A percentile compares a stretch with the other conserved stretches of the same genome.
phyloP scores from a whole-genome alignment of 495 filamentous ascomycete species.

The Tuber brumale region DNA sequence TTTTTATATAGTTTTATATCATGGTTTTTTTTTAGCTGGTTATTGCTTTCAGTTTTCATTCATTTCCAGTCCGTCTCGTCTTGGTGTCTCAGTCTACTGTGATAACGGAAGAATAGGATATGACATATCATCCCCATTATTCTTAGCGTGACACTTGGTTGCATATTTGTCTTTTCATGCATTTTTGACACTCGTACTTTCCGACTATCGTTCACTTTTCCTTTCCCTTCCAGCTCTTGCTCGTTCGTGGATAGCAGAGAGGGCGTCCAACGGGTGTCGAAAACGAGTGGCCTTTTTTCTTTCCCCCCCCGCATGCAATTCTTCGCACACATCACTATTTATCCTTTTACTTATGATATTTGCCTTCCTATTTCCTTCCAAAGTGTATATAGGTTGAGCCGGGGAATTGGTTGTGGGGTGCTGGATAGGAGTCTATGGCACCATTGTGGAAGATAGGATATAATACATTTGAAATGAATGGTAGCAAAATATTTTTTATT shows the following conservation, averaged over 20 bases:
- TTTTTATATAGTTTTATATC: constrained; percentile 14
- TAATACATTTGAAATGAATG: background rate
- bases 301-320: background rate
- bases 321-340: background rate
- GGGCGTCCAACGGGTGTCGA: background rate
- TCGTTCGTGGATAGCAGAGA: background rate
- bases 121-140: background rate
- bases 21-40: background rate
- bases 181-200: background rate
- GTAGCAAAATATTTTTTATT: background rate
- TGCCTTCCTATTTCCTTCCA: background rate
- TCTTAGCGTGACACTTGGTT: constrained; percentile 3
- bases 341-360: background rate
- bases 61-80: background rate
- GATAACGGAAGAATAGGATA: background rate
- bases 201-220: background rate
- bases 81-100: background rate
- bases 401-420: background rate
- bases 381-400: background rate
- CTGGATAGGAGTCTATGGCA: background rate
- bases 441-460: background rate
- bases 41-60: background rate
- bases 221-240: background rate
- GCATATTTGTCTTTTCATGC: background rate
- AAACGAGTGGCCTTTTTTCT: background rate